A percentile compares a stretch with the other conserved stretches of the same genome.
These are phyloP conservation scores for Penicillium corylophilum DNA, from an alignment of 2,329 filamentous ascomycete species.

Conservation along the genomic window DNA sequence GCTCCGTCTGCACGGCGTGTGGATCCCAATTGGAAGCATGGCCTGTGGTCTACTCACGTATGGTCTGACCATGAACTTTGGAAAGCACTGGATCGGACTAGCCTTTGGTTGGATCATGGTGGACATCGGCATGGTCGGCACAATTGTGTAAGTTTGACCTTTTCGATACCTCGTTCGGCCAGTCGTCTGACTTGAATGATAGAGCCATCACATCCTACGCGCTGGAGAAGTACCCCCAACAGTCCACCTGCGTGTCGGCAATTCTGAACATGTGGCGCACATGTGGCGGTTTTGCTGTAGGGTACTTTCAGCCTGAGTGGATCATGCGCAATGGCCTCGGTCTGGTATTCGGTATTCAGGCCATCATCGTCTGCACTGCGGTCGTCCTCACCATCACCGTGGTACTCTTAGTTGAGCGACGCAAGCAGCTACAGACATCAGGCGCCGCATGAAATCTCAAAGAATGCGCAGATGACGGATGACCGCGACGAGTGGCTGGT, in stretches of 20 bases:
- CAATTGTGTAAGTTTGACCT: conserved; percentile 30
- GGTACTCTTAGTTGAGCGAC: conserved; percentile 16
- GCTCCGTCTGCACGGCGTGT: conserved; percentile 38
- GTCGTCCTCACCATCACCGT: conserved; percentile 30
- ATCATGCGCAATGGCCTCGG: conserved; percentile 32
- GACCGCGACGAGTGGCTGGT: neutral
- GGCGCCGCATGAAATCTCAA: neutral
- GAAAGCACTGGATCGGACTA: conserved; percentile 38
- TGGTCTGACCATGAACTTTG: conserved; percentile 35
- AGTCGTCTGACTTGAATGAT: neutral
- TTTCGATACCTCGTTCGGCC: neutral
- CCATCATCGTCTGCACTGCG: conserved; percentile 28
- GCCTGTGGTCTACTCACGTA: conserved; percentile 34
- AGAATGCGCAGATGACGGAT: neutral
- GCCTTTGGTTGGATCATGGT: conserved; percentile 41
- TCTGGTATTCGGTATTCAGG: conserved; percentile 37
- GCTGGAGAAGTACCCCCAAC: conserved; percentile 37
- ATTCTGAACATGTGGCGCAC: conserved; percentile 43
- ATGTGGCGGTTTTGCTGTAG: conserved; percentile 39
- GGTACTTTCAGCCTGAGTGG: conserved; percentile 40
- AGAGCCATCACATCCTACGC: conserved; percentile 38
- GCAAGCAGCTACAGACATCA: neutral
- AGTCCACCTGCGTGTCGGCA: conserved; percentile 35
- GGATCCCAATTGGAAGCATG: conserved; percentile 33
- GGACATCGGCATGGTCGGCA: conserved; percentile 37